A percentile compares a stretch with the other conserved stretches of the same genome.
Evolutionary conservation across 345 rosid species (phyloP).

Genomic region (Pistacia integerrima): DNA sequence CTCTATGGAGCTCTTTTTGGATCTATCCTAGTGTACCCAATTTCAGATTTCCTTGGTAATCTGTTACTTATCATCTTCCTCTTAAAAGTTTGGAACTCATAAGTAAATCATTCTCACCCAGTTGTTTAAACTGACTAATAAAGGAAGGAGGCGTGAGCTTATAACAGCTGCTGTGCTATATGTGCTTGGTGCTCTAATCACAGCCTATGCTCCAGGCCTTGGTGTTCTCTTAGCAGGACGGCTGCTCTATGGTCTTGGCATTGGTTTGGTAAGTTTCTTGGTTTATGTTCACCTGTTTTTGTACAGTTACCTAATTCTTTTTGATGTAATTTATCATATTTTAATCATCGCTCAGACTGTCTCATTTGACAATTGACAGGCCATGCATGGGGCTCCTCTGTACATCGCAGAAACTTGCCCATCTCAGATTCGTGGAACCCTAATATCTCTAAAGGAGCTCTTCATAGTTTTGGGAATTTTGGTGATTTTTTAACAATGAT

Average conservation of each 20-base stretch:
- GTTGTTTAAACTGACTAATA: slow-evolving; percentile 15
- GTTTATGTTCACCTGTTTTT: slow-evolving; percentile 3
- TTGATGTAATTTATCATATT: slow-evolving; percentile 8
- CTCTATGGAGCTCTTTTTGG: slow-evolving; percentile 97
- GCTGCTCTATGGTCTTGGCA: slow-evolving; percentile 82
- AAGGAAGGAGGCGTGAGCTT: slow-evolving; percentile 91
- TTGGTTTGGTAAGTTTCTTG: slow-evolving; percentile 76
- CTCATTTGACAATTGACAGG: slow-evolving; percentile 63
- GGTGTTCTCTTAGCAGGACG: slow-evolving; percentile 77
- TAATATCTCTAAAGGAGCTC: slow-evolving; percentile 85
- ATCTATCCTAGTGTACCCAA: slow-evolving; percentile 77
- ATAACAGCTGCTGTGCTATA: slow-evolving; percentile 67
- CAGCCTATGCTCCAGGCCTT: slow-evolving; percentile 72
- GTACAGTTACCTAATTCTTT: background rate
- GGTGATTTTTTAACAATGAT: slow-evolving; percentile 43
- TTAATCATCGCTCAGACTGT: background rate
- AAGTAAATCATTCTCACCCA: slow-evolving; percentile 16
- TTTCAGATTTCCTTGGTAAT: slow-evolving; percentile 89
- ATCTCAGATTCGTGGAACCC: slow-evolving; percentile 93
- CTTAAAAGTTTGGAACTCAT: background rate
- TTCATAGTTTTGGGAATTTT: slow-evolving; percentile 92
- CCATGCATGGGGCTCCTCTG: slow-evolving; percentile 99
- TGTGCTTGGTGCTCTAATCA: slow-evolving; percentile 55
- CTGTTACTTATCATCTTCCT: slow-evolving; percentile 14
- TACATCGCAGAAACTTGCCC: slow-evolving; percentile 99